Percentiles rank a stretch among this genome's conserved stretches.
Evolutionary conservation across 441 rosid genomes (phyloP).

Genomic region (Raphanus hybrid): DNA sequence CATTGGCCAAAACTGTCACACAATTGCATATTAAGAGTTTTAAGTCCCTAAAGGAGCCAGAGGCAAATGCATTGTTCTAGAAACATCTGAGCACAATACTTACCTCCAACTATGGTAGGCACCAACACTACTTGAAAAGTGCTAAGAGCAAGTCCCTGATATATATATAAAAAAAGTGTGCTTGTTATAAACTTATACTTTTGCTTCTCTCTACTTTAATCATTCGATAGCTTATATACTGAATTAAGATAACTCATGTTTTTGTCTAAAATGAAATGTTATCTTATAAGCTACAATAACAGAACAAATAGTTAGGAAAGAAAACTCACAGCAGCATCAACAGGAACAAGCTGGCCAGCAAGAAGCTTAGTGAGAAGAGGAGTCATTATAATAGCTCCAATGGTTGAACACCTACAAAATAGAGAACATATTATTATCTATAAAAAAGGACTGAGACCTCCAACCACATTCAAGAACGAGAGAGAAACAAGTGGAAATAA

Average conservation of each 20-base stretch:
- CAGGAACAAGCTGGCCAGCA: slow-evolving; percentile 98
- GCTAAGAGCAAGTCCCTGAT: slow-evolving; percentile 89
- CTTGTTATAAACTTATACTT: neutral
- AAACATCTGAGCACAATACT: slow-evolving; percentile 21
- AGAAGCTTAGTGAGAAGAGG: slow-evolving; percentile 97
- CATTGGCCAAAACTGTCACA: slow-evolving; percentile 79
- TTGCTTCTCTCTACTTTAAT: slow-evolving; percentile 7
- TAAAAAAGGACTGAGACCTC: neutral
- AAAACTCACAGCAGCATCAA: slow-evolving; percentile 87
- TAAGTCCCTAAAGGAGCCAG: neutral
- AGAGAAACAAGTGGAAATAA: slow-evolving; percentile 1
- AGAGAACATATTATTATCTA: slow-evolving; percentile 19
- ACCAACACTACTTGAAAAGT: slow-evolving; percentile 96
- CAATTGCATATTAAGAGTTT: slow-evolving; percentile 27
- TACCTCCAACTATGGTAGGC: slow-evolving; percentile 89
- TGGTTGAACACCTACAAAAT: slow-evolving; percentile 81
- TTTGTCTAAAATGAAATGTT: neutral
- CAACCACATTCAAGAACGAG: neutral
- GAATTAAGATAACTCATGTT: neutral
- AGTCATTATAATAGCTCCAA: slow-evolving; percentile 96
- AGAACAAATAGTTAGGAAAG: slow-evolving; percentile 2
- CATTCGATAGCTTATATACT: slow-evolving; percentile 12
- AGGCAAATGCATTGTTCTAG: neutral
- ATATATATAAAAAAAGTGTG: no score
- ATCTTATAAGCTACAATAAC: slow-evolving; percentile 8